Conservation (phyloP, 2,329 filamentous ascomycete species). For the Fusarium concolor region DNA sequence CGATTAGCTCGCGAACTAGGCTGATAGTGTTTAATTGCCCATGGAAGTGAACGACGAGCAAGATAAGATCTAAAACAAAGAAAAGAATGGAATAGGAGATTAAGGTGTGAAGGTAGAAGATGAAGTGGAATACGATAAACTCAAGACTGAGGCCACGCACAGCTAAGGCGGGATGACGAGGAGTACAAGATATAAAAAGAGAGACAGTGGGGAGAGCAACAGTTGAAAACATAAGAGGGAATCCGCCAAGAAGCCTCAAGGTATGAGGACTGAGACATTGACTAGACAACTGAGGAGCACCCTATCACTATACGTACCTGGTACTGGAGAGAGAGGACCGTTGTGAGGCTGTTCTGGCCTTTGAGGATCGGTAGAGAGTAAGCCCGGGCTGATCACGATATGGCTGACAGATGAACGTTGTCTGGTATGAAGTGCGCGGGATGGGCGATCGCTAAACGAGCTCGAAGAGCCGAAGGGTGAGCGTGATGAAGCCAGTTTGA, state of each 20-base stretch:
- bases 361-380: conserved; percentile 49
- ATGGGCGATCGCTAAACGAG: conserved; percentile 63
- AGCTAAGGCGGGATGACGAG: conserved; percentile 4
- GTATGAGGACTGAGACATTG: conserved; percentile 41
- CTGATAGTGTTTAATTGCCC: conserved; percentile 21
- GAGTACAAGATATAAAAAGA: conserved; percentile 21
- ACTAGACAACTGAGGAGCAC: conserved; percentile 14
- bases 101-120: neutral
- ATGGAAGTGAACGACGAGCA: conserved; percentile 23
- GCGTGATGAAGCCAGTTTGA: conserved; percentile 64
- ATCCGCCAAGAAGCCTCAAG: conserved; percentile 21
- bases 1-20: conserved; percentile 44
- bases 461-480: conserved; percentile 64
- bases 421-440: conserved; percentile 63
- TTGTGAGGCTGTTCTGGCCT: conserved; percentile 45
- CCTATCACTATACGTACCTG: conserved; percentile 59
- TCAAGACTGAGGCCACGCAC: conserved; percentile 3
- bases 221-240: conserved; percentile 20
- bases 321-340: conserved; percentile 63
- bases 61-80: conserved; percentile 2
- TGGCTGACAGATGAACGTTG: conserved; percentile 60
- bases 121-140: conserved; percentile 12
- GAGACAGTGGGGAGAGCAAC: conserved; percentile 18
- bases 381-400: conserved; percentile 46
- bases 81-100: neutral